phyloP scores from a whole-genome alignment of 495 filamentous ascomycete species.

The Xylaria palmicola region DNA sequence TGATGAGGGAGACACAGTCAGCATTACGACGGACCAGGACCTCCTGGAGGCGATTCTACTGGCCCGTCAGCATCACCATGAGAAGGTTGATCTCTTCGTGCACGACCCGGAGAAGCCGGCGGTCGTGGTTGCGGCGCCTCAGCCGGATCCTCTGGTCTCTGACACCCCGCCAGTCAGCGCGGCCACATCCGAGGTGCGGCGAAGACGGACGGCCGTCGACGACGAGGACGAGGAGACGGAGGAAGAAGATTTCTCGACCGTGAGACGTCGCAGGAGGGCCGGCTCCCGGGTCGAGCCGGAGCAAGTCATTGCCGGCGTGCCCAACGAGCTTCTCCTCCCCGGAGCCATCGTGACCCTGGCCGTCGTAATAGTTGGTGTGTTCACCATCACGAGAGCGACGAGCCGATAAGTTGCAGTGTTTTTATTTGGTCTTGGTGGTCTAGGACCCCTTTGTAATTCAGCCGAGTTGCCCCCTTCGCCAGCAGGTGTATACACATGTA shows the following conservation, averaged over 20 bases:
- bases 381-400: constrained; percentile 78
- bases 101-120: constrained; percentile 89
- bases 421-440: constrained; percentile 4
- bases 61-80: constrained; percentile 69
- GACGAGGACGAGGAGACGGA: constrained; percentile 59
- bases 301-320: constrained; percentile 84
- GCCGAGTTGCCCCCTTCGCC: constrained; percentile 3
- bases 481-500: constrained; percentile 8
- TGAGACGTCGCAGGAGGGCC: constrained; percentile 40
- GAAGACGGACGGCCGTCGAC: constrained; percentile 48
- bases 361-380: constrained; percentile 89
- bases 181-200: constrained; percentile 58
- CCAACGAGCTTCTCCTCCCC: constrained; percentile 90
- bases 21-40: constrained; percentile 94
- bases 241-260: constrained; percentile 54
- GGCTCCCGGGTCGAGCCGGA: constrained; percentile 48
- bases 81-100: constrained; percentile 97
- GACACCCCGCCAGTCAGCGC: constrained; percentile 49
- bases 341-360: constrained; percentile 94
- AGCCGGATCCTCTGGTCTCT: constrained; percentile 52
- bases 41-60: constrained; percentile 86
- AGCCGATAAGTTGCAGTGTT: constrained; percentile 50
- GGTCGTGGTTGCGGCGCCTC: constrained; percentile 64
- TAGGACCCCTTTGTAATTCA: not conserved
- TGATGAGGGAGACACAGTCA: constrained; percentile 96